These are phyloP conservation scores for Diplodia sapinea DNA, from an alignment of 2,329 filamentous ascomycete species.

Conservation along the genomic window DNA sequence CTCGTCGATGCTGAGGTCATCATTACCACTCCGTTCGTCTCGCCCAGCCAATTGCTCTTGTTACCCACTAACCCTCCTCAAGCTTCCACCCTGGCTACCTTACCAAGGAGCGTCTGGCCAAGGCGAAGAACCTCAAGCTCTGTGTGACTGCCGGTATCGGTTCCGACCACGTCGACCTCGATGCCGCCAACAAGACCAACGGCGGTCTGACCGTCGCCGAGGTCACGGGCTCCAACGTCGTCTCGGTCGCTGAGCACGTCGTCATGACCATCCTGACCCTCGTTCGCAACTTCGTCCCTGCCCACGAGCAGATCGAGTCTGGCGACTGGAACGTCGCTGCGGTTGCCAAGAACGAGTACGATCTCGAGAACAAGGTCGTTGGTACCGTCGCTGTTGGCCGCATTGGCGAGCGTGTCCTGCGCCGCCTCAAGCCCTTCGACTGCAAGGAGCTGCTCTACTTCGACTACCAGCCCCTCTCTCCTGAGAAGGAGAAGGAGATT, in stretches of 20 bases:
- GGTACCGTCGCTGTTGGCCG: slow-evolving; percentile 97
- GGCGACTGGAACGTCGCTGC: slow-evolving; percentile 96
- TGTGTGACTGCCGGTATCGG: slow-evolving; percentile 97
- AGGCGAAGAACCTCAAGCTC: slow-evolving; percentile 98
- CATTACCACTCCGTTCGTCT: slow-evolving; percentile 89
- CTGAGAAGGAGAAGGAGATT: slow-evolving; percentile 93
- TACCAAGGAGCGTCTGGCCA: slow-evolving; percentile 91
- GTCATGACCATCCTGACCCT: slow-evolving; percentile 98
- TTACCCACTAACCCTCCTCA: slow-evolving; percentile 32
- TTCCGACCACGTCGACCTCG: slow-evolving; percentile 96
- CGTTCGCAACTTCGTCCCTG: slow-evolving; percentile 97
- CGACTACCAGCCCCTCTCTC: slow-evolving; percentile 92
- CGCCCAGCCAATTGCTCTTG: slow-evolving; percentile 37
- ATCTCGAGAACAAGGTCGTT: slow-evolving; percentile 96
- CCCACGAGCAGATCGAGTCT: slow-evolving; percentile 86
- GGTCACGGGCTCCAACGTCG: slow-evolving; percentile 97
- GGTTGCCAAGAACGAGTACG: slow-evolving; percentile 97
- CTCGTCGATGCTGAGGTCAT: slow-evolving; percentile 97
- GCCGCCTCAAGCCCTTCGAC: slow-evolving; percentile 95
- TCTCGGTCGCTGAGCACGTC: slow-evolving; percentile 98
- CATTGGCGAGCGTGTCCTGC: slow-evolving; percentile 96
- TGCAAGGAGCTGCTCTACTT: slow-evolving; percentile 99
- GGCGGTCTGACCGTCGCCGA: slow-evolving; percentile 96
- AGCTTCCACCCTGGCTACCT: slow-evolving; percentile 99
- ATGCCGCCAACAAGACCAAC: slow-evolving; percentile 98